These are phyloP conservation scores for Phylloporus sp. DNA, from an alignment of 768 basidiomycete species.

Conservation along the genomic window DNA sequence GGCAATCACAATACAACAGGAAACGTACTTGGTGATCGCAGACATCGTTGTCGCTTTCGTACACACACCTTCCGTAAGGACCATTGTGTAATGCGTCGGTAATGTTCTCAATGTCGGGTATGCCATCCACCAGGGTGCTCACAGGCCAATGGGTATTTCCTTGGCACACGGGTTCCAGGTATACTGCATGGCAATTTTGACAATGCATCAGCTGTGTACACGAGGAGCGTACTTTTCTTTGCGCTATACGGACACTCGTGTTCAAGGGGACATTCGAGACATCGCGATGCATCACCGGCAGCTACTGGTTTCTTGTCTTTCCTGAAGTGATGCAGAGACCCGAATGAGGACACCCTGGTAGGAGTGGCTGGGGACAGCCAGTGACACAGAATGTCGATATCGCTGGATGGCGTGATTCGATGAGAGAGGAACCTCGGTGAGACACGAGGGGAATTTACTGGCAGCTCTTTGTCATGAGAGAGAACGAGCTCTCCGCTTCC, in stretches of 20 bases:
- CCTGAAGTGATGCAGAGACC: conserved; percentile 78
- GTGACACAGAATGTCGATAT: conserved; percentile 78
- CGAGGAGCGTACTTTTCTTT: conserved; percentile 58
- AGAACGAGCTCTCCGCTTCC: conserved; percentile 68
- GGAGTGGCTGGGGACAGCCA: conserved; percentile 68
- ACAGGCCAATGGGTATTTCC: conserved; percentile 57
- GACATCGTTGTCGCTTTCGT: conserved; percentile 81
- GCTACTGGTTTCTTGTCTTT: conserved; percentile 62
- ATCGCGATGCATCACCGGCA: conserved; percentile 66
- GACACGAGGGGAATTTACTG: conserved; percentile 49
- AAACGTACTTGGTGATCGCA: conserved; percentile 70
- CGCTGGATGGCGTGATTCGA: conserved; percentile 40
- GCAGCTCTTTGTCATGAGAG: conserved; percentile 86
- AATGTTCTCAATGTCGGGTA: conserved; percentile 85
- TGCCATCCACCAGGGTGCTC: conserved; percentile 64
- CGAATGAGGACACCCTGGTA: conserved; percentile 75
- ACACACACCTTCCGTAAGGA: conserved; percentile 80
- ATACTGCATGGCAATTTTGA: conserved; percentile 45
- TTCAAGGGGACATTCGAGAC: conserved; percentile 71
- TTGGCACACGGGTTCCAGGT: conserved; percentile 65
- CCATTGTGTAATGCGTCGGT: conserved; percentile 63
- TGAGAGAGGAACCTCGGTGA: conserved; percentile 1
- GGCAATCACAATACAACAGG: not conserved
- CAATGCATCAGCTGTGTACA: not conserved
- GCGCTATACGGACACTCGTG: conserved; percentile 79